Conservation (phyloP, 768 basidiomycete genomes). For the Austroboletus festivus region DNA sequence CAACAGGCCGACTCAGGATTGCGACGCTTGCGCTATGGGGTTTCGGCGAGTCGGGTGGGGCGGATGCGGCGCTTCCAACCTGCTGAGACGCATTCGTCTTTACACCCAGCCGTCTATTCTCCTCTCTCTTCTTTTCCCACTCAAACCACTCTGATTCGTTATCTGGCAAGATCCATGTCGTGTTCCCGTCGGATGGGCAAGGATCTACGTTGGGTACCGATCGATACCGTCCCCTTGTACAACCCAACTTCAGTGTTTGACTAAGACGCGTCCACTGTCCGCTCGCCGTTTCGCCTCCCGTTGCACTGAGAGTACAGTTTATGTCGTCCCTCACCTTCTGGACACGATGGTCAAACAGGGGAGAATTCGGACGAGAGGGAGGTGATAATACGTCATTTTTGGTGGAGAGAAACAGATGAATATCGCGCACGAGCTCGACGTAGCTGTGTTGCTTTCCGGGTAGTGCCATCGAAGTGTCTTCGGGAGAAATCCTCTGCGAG, state of each 20-base stretch:
- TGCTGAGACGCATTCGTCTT: slow-evolving; percentile 15
- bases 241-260: slow-evolving; percentile 38
- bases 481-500: slow-evolving; percentile 7
- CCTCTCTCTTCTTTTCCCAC: slow-evolving; percentile 38
- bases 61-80: not conserved
- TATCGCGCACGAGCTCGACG: slow-evolving; percentile 27
- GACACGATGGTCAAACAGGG: slow-evolving; percentile 25
- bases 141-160: slow-evolving; percentile 49
- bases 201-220: slow-evolving; percentile 24
- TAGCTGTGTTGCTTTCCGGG: slow-evolving; percentile 17
- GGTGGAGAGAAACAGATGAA: slow-evolving; percentile 32
- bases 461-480: not conserved
- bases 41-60: slow-evolving; percentile 7
- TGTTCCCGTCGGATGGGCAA: slow-evolving; percentile 20
- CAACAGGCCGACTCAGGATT: not conserved
- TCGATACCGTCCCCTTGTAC: slow-evolving; percentile 35
- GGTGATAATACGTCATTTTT: slow-evolving; percentile 33
- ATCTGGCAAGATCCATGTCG: slow-evolving; percentile 39
- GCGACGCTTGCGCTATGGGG: not conserved
- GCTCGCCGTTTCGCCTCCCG: slow-evolving; percentile 39
- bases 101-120: slow-evolving; percentile 14
- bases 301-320: slow-evolving; percentile 32
- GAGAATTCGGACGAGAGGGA: slow-evolving; percentile 35
- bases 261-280: slow-evolving; percentile 47
- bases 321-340: slow-evolving; percentile 35